Evolutionary conservation across 2,329 filamentous ascomycete genomes (phyloP).

Genomic region (Tolypocladium album): DNA sequence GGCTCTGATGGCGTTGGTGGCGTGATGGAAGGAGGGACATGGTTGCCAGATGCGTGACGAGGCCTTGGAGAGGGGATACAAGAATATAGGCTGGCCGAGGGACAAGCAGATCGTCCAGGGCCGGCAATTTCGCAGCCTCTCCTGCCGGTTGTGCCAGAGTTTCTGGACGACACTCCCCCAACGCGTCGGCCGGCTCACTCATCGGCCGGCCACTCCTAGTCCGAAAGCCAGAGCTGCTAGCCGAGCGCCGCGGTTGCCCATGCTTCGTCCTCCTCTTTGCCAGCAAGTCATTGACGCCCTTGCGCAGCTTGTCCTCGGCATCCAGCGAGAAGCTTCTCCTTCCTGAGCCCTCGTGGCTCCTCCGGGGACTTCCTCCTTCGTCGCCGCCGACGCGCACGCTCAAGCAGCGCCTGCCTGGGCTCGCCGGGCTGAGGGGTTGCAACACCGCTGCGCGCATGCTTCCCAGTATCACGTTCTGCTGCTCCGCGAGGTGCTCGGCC

Average conservation of each 20-base stretch:
- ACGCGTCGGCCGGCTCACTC: not conserved
- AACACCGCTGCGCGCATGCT: slow-evolving; percentile 20
- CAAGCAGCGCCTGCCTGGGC: slow-evolving; percentile 12
- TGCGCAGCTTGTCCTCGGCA: slow-evolving; percentile 33
- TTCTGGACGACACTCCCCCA: too few relatives aligned
- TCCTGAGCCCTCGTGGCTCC: slow-evolving; percentile 24
- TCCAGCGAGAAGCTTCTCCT: slow-evolving; percentile 29
- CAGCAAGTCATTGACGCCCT: slow-evolving; percentile 36
- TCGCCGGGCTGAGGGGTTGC: slow-evolving; percentile 13
- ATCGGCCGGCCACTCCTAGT: not conserved
- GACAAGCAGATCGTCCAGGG: slow-evolving; percentile 20
- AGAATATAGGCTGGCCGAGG: slow-evolving; percentile 47
- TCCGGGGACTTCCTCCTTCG: slow-evolving; percentile 28
- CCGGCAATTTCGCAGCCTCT: slow-evolving; percentile 15
- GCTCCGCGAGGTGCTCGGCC: slow-evolving; percentile 56
- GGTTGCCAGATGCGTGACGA: slow-evolving; percentile 51
- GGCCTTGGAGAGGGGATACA: slow-evolving; percentile 55
- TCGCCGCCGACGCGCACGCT: slow-evolving; percentile 40
- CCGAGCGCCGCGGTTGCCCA: not conserved
- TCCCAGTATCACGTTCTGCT: slow-evolving; percentile 41
- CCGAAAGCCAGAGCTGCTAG: not conserved
- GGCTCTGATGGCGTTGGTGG: slow-evolving; percentile 10
- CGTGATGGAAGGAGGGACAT: slow-evolving; percentile 38
- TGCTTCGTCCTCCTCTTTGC: slow-evolving; percentile 23
- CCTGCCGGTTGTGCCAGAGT: not conserved